Base-by-base conservation (phyloP, 441 rosid genomes). In the Adansonia madagascariensis region DNA sequence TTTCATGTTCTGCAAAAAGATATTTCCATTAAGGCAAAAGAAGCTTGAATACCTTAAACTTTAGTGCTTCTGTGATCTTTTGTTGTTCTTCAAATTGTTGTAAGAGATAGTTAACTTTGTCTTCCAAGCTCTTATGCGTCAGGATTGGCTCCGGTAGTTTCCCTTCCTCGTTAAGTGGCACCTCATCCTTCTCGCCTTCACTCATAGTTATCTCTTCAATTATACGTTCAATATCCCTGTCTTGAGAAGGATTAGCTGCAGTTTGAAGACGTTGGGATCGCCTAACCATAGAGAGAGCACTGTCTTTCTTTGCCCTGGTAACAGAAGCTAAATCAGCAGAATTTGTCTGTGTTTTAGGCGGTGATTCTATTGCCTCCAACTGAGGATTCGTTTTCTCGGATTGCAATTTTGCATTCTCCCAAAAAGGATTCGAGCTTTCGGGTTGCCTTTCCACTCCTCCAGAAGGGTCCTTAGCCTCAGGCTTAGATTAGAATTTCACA, bases 211-310 rank as follows among this genome's bases (percentile, higher is more conserved):
- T 66, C 82, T 82, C 91, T 12, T 82, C 76, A 74, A 80, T 61
- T 22, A 85, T 47, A 7, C 70, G 76, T 62, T 83, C 82, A 15
- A 81, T 71, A 12, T 76, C 80, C n/a, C 47, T 64, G 59, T 71
- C 71, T 12, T 31, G 68, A 17, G 78, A 56, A 62, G 84, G 59
- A 22, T 10, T 24, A 41, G 56, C 77, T 15, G 72, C 73, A 74
- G 27, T 76, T 71, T 67, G 84, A 49, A 91, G 81, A 64, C 89
- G 88, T 59, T 20, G 53, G n/a, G 95, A 91, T 62, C 88, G 84
- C 81, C 95, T 81, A 57, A 74, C 56, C 1, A 7, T 4, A 20
- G 68, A 43, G 7, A 18, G 27, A 61, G 71, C 65, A 9, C 56
- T 11, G n/a, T 47, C 39, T 59, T 66, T 79, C 76, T 53, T 82